Percentiles rank a stretch among this genome's conserved stretches.
phyloP scores from a whole-genome alignment of 1,284 basidiomycete species.

The Fistulinella staudtii region DNA sequence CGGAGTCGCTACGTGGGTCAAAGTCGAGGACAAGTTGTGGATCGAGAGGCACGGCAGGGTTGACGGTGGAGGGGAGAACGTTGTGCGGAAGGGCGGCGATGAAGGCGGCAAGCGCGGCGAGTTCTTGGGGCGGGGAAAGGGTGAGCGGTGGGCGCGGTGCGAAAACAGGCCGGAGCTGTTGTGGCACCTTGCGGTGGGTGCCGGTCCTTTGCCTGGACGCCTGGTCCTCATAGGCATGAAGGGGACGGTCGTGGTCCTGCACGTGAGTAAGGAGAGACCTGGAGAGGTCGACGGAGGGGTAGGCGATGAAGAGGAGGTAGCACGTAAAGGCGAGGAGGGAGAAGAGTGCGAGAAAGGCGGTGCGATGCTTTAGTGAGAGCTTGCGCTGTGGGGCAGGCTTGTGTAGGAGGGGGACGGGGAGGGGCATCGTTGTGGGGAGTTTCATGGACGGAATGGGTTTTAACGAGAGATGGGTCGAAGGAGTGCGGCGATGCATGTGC shows the following conservation, averaged over 20 bases:
- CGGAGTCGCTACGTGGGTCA: slow-evolving; percentile 59
- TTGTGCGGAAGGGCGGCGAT: slow-evolving; percentile 77
- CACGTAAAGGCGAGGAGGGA: slow-evolving; percentile 46
- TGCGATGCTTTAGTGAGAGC: slow-evolving; percentile 37
- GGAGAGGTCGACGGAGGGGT: slow-evolving; percentile 39
- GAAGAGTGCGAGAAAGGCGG: slow-evolving; percentile 50
- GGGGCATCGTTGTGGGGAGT: slow-evolving; percentile 10
- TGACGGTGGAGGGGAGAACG: slow-evolving; percentile 64
- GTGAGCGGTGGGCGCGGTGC: slow-evolving; percentile 37
- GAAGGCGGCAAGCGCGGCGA: slow-evolving; percentile 76
- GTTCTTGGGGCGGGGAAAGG: slow-evolving; percentile 60
- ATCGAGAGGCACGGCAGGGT: slow-evolving; percentile 66
- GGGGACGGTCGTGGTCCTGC: slow-evolving; percentile 13
- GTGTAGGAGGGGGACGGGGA: slow-evolving; percentile 22
- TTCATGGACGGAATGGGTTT: neutral
- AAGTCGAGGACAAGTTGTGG: slow-evolving; percentile 81
- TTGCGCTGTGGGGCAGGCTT: slow-evolving; percentile 28
- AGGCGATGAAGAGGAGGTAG: slow-evolving; percentile 51
- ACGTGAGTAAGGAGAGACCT: slow-evolving; percentile 36
- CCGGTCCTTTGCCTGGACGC: slow-evolving; percentile 8
- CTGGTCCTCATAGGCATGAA: slow-evolving; percentile 12
- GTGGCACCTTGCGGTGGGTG: slow-evolving; percentile 30
- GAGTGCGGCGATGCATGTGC: slow-evolving; percentile 29
- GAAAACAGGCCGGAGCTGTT: slow-evolving; percentile 16
- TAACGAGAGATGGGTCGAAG: slow-evolving; percentile 10